phyloP scores from a whole-genome alignment of 202 grass and related monocot genomes.

The Zoysia matrella region DNA sequence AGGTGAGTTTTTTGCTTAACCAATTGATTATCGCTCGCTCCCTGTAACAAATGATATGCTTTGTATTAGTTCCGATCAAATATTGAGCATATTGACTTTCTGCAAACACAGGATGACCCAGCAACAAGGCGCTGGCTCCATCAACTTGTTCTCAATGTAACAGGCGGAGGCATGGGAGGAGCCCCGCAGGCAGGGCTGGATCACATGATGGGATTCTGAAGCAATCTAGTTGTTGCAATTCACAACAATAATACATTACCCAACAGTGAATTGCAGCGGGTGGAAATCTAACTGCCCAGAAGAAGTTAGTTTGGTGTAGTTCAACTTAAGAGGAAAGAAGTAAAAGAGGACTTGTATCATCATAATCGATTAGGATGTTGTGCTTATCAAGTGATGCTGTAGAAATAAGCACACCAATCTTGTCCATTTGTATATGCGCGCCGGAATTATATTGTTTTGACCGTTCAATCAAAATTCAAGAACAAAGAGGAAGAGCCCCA shows the following conservation, averaged over 20 bases:
- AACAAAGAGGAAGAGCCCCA: constrained; percentile 6
- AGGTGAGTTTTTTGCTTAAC: constrained; percentile 55
- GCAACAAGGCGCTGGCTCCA: constrained; percentile 91
- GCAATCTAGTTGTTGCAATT: constrained; percentile 30
- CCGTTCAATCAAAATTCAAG: neutral
- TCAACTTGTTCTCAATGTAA: constrained; percentile 79
- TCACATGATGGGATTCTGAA: constrained; percentile 72
- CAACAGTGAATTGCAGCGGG: constrained; percentile 42
- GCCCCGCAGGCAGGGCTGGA: constrained; percentile 78
- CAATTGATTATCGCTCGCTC: neutral
- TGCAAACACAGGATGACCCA: constrained; percentile 70
- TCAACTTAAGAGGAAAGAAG: neutral
- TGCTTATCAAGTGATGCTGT: constrained; percentile 35
- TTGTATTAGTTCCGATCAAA: constrained; percentile 4
- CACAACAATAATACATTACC: constrained; percentile 37
- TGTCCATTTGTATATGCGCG: constrained; percentile 10
- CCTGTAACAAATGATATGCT: neutral
- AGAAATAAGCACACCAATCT: constrained; percentile 24
- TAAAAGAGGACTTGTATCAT: neutral
- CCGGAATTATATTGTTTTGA: constrained; percentile 35
- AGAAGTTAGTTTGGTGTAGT: constrained; percentile 35
- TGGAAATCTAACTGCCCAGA: constrained; percentile 17
- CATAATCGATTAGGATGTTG: constrained; percentile 23
- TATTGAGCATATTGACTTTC: constrained; percentile 19
- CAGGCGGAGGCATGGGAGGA: constrained; percentile 56